Percentiles rank a stretch among this genome's conserved stretches.
These are phyloP conservation scores for Mortierella sp. DNA, from an alignment of 371 early-diverging fungal species.

Conservation along the genomic window DNA sequence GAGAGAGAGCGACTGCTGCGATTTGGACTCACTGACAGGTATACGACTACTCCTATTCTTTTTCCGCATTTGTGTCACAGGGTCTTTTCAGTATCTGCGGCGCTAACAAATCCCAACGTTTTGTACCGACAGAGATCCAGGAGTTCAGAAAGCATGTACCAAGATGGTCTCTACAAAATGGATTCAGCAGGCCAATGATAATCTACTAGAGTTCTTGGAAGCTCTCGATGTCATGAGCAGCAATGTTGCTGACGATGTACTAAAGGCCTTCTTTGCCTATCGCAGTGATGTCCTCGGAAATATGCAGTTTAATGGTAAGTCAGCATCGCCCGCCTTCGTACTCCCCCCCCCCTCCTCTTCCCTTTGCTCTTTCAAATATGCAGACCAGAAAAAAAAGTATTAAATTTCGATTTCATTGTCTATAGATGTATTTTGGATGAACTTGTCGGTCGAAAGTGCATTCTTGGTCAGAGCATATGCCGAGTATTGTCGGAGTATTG, in stretches of 20 bases:
- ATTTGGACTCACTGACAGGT: slow-evolving; percentile 82
- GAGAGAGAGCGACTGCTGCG: slow-evolving; percentile 77
- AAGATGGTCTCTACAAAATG: slow-evolving; percentile 80
- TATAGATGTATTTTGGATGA: slow-evolving; percentile 79
- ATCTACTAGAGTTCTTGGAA: slow-evolving; percentile 83
- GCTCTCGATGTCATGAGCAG: slow-evolving; percentile 85
- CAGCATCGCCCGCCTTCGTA: not conserved
- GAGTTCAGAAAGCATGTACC: slow-evolving; percentile 78
- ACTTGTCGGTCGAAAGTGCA: slow-evolving; percentile 80
- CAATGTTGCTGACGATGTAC: slow-evolving; percentile 71
- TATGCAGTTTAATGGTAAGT: slow-evolving; percentile 68
- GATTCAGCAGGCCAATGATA: slow-evolving; percentile 79
- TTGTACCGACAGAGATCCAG: slow-evolving; percentile 62
- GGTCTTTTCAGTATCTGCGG: not conserved
- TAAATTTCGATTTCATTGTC: not conserved
- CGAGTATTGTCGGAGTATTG: slow-evolving; percentile 59
- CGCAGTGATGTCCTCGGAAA: slow-evolving; percentile 73
- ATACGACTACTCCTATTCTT: not conserved
- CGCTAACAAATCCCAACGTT: not conserved
- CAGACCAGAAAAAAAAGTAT: not conserved
- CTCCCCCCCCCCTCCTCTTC: not conserved
- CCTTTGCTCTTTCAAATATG: not conserved
- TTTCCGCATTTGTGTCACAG: not conserved
- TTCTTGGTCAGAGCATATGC: slow-evolving; percentile 76
- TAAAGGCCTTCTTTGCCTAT: slow-evolving; percentile 72